A percentile compares a stretch with the other conserved stretches of the same genome.
phyloP scores from a whole-genome alignment of 345 rosid species.

The Barbarea vulgaris region DNA sequence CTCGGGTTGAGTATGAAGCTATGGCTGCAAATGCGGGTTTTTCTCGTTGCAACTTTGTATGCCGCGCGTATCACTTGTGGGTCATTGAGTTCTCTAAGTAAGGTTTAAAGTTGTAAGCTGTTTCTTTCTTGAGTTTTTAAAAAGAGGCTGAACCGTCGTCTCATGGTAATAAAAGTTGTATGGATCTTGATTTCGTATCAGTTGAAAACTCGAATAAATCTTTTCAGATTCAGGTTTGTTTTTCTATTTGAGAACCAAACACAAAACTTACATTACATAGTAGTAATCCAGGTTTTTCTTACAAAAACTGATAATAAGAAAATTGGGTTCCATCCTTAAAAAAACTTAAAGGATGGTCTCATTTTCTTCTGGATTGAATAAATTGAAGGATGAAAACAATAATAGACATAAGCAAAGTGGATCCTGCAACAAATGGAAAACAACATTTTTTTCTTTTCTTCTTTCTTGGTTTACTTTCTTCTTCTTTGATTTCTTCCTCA shows the following conservation, averaged over 20 bases:
- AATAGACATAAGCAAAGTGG: constrained; percentile 38
- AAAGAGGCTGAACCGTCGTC: not conserved
- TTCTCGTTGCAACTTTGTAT: constrained; percentile 7
- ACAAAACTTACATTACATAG: constrained; percentile 13
- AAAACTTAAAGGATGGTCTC: too few species aligned
- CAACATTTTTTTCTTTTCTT: constrained; percentile 36
- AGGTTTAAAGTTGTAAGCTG: not conserved
- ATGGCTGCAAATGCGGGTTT: constrained; percentile 43
- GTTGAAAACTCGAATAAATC: not conserved
- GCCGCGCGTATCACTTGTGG: constrained; percentile 39
- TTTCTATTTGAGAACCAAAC: not conserved
- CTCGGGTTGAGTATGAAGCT: constrained; percentile 30
- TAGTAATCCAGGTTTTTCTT: not conserved
- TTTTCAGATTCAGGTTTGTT: too few species aligned
- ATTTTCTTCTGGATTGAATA: too few species aligned
- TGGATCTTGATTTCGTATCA: constrained; percentile 14
- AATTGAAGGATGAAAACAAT: constrained; percentile 35
- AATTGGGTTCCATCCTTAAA: too few species aligned
- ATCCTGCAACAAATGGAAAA: constrained; percentile 42
- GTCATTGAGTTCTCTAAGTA: constrained; percentile 36
- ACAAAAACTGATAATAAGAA: not conserved
- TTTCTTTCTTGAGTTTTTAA: not conserved
- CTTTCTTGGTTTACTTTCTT: constrained; percentile 32
- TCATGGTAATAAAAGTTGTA: constrained; percentile 5
- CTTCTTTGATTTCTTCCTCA: constrained; percentile 17